Base-by-base conservation (phyloP, 2,329 filamentous ascomycete genomes). In the Tolypocladium tropicale region DNA sequence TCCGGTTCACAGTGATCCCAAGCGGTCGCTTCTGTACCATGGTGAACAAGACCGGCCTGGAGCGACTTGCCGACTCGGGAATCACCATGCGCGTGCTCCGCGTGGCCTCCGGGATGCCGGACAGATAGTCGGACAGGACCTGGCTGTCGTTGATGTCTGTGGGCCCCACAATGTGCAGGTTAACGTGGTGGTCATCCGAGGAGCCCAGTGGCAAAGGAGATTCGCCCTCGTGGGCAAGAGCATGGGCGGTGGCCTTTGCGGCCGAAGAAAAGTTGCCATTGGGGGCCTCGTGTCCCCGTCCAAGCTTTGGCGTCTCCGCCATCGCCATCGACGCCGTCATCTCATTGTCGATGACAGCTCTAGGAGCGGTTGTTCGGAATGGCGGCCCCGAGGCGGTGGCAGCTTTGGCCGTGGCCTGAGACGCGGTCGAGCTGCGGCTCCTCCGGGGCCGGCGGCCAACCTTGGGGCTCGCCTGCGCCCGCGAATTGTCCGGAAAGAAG, bases 81-180 rank as follows among this genome's bases (percentile, higher is more conserved):
- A 67, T 63, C 7, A 68, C 62, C 57, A 68, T 66, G 30, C 63
- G 64, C 2, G 65, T 69, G 16, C 61, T 65, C 30, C 65, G 60
- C 1, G 63, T 62, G 5, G 65, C 62, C 11, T 63, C 69, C 0
- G 63, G 66, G 33, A 71, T 68, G 6, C 65, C 63, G 6, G 69
- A 69, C 57, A 84, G 75, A 56, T 82, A 83, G 53, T 81, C 77
- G n/a, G 82, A 78, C 50, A 85, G 72, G 12, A 85, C 75, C 54
- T 84, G 81, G 1, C 78, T 81, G 68, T 85, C 82, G 52, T 78
- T 78, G 6, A 80, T 81, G 6, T 80, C 75, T 6, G 81, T 79
- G 0, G 82, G 82, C 0, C 82, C 81, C 53, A 85, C 76, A 57
- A 85, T 83, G 60, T 83, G 78, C 3, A 75, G 72, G 58, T 74